Evolutionary conservation across 768 basidiomycete species (phyloP).

Genomic region (Boletus sensibilis): DNA sequence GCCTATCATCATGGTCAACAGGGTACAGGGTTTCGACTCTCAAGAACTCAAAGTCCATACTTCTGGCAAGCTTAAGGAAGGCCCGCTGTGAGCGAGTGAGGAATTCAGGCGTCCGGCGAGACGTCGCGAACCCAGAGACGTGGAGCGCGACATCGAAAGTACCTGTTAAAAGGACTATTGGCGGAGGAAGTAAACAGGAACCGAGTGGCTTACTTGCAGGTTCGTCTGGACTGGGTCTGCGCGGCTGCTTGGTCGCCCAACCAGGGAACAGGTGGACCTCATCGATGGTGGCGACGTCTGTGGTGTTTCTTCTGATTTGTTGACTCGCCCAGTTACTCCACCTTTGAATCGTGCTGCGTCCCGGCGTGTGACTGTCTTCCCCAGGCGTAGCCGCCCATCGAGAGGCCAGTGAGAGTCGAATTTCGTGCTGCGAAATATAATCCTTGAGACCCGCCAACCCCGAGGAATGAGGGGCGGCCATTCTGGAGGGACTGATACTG

Average conservation of each 20-base stretch:
- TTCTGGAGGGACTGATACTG: constrained; percentile 13
- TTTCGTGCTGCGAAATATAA: constrained; percentile 48
- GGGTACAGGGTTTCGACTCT: neutral
- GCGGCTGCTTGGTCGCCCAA: constrained; percentile 66
- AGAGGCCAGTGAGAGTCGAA: constrained; percentile 29
- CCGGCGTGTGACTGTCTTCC: constrained; percentile 23
- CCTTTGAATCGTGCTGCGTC: constrained; percentile 35
- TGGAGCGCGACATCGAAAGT: constrained; percentile 72
- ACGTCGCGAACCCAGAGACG: constrained; percentile 75
- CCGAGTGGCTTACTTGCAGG: constrained; percentile 26
- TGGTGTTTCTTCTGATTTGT: constrained; percentile 42
- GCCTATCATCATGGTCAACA: constrained; percentile 40
- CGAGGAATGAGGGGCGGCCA: constrained; percentile 34
- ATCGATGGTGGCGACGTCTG: constrained; percentile 36
- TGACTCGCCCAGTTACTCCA: constrained; percentile 68
- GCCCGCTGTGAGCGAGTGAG: constrained; percentile 74
- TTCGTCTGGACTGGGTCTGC: constrained; percentile 16
- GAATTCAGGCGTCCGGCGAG: constrained; percentile 53
- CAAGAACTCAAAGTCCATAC: constrained; percentile 36
- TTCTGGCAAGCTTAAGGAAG: constrained; percentile 75
- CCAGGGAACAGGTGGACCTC: constrained; percentile 71
- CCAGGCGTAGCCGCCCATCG: constrained; percentile 15
- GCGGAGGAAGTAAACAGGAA: neutral
- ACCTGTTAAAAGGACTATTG: constrained; percentile 29
- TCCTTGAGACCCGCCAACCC: constrained; percentile 43